Evolutionary conservation across 805 yeast genomes (phyloP).

Genomic region (Candida endomychidarum): DNA sequence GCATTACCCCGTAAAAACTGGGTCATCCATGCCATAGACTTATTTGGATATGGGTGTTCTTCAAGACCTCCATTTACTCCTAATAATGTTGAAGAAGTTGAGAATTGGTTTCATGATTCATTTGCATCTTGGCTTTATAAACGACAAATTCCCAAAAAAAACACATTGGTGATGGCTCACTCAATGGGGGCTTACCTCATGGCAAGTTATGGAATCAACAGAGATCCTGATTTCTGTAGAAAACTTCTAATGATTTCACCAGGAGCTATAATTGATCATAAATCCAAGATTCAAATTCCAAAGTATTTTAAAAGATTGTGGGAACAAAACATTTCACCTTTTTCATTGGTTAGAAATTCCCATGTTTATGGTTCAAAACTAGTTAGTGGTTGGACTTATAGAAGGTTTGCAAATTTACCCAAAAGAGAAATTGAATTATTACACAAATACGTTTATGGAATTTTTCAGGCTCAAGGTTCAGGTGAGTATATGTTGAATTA

Average conservation of each 20-base stretch:
- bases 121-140: slow-evolving; percentile 60
- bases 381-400: slow-evolving; percentile 85
- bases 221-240: slow-evolving; percentile 56
- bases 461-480: slow-evolving; percentile 83
- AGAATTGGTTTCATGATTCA: slow-evolving; percentile 64
- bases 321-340: slow-evolving; percentile 88
- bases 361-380: slow-evolving; percentile 83
- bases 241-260: slow-evolving; percentile 84
- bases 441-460: slow-evolving; percentile 79
- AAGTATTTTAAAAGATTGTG: slow-evolving; percentile 77
- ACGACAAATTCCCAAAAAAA: slow-evolving; percentile 38
- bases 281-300: slow-evolving; percentile 53
- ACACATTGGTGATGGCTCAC: slow-evolving; percentile 72
- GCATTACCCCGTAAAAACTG: slow-evolving; percentile 43
- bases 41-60: slow-evolving; percentile 89
- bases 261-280: slow-evolving; percentile 70
- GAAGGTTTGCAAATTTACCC: slow-evolving; percentile 68
- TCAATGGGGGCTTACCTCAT: slow-evolving; percentile 90
- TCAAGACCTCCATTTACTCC: slow-evolving; percentile 62
- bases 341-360: slow-evolving; percentile 69
- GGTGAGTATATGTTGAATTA: slow-evolving; percentile 91
- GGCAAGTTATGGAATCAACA: slow-evolving; percentile 60
- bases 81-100: slow-evolving; percentile 51
- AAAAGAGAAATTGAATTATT: slow-evolving; percentile 48
- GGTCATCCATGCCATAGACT: slow-evolving; percentile 82